Percentiles rank a stretch among this genome's conserved stretches.
phyloP scores from a whole-genome alignment of 805 yeast genomes.

The Starmera amethionina region DNA sequence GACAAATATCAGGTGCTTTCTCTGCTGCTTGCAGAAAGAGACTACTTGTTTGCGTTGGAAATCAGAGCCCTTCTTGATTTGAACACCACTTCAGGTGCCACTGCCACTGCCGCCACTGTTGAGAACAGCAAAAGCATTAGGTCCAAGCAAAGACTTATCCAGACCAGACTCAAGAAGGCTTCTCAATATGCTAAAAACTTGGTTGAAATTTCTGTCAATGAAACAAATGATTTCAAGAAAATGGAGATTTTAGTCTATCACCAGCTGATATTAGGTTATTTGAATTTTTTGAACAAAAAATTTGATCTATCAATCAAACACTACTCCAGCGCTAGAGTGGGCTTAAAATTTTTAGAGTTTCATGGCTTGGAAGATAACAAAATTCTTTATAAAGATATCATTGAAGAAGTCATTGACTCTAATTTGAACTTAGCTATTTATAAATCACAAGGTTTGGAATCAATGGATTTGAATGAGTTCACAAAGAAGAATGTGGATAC shows the following conservation, averaged over 20 bases:
- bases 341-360: constrained; percentile 42
- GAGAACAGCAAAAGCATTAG: constrained; percentile 3
- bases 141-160: constrained; percentile 38
- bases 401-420: constrained; percentile 56
- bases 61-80: constrained; percentile 45
- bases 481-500: constrained; percentile 34
- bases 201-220: constrained; percentile 27
- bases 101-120: no score
- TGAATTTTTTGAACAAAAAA: constrained; percentile 39
- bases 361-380: constrained; percentile 17
- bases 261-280: constrained; percentile 44
- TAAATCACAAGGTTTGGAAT: constrained; percentile 25
- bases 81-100: constrained; percentile 29
- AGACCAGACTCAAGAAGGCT: constrained; percentile 63
- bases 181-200: constrained; percentile 34
- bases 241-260: constrained; percentile 30
- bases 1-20: constrained; percentile 45
- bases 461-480: constrained; percentile 39
- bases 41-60: constrained; percentile 60
- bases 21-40: constrained; percentile 70
- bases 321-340: constrained; percentile 52
- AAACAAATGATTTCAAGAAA: constrained; percentile 24
- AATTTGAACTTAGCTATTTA: constrained; percentile 45
- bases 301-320: constrained; percentile 45
- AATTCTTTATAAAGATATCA: constrained; percentile 40